Evolutionary conservation across 176 grass and related monocot genomes (phyloP).

Genomic region (Musa beccarii): DNA sequence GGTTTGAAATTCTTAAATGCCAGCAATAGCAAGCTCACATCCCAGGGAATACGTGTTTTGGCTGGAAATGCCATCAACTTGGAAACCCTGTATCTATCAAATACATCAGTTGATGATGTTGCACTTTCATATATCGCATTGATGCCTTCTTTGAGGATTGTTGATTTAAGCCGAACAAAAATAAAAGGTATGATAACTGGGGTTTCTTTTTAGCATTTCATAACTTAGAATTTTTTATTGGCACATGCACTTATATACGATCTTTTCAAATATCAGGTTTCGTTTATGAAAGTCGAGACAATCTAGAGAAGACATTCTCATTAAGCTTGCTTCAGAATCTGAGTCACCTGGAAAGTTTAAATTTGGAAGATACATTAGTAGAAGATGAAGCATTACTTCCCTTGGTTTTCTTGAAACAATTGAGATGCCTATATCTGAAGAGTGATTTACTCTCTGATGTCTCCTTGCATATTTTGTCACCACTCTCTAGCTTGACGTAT

Average conservation of each 20-base stretch:
- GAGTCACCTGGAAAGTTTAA: conserved; percentile 52
- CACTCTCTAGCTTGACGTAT: conserved; percentile 40
- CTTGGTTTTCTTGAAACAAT: conserved; percentile 36
- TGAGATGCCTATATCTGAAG: conserved; percentile 69
- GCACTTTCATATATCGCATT: conserved; percentile 53
- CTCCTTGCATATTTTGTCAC: conserved; percentile 40
- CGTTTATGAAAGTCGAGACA: conserved; percentile 9
- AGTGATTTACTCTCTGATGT: conserved; percentile 75
- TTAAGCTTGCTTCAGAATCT: conserved; percentile 43
- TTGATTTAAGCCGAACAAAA: conserved; percentile 54
- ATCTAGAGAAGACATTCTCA: conserved; percentile 32
- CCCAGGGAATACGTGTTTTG: conserved; percentile 42
- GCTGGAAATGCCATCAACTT: conserved; percentile 59
- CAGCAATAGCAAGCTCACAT: conserved; percentile 47
- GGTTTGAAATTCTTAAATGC: conserved; percentile 66
- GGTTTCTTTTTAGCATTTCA: conserved; percentile 17
- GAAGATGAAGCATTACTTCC: conserved; percentile 52
- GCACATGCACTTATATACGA: background rate
- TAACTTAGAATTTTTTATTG: conserved; percentile 12
- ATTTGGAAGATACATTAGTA: conserved; percentile 56
- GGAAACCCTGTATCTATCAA: conserved; percentile 47
- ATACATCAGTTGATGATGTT: conserved; percentile 70
- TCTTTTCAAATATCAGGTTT: conserved; percentile 47
- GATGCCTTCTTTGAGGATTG: conserved; percentile 51
- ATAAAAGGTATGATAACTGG: conserved; percentile 53